Conservation (phyloP, 23 red algal genomes). For the Gracilaria gracilis region DNA sequence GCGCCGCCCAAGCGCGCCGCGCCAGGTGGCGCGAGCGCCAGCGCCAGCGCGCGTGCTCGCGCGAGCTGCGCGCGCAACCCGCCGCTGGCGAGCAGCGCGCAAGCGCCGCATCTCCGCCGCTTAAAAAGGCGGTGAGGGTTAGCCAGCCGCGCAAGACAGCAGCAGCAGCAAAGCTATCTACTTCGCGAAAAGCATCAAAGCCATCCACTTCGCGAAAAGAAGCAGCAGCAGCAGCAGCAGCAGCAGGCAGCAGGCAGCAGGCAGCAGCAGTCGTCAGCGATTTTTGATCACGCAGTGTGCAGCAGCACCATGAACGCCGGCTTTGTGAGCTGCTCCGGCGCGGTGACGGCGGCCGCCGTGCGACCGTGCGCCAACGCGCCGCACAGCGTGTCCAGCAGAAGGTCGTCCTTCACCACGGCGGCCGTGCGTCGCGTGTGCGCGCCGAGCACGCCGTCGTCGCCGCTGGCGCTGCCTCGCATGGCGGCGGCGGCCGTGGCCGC, state of each 20-base stretch:
- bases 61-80: neutral
- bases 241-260: neutral
- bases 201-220: too few species aligned
- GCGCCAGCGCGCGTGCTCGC: neutral
- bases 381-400: constrained; percentile 19
- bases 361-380: constrained; percentile 9
- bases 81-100: too few species aligned
- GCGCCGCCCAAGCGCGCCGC: neutral
- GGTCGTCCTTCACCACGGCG: constrained; percentile 18
- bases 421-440: constrained; percentile 46
- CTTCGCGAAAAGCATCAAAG: too few species aligned
- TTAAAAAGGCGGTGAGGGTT: too few species aligned
- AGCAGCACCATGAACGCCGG: constrained; percentile 42
- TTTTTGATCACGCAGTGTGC: neutral
- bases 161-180: too few species aligned
- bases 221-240: too few species aligned
- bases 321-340: constrained; percentile 50
- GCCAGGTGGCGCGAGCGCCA: neutral
- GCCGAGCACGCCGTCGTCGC: neutral
- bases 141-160: too few species aligned
- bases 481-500: constrained; percentile 63
- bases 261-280: neutral
- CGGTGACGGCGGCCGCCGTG: neutral
- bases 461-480: constrained; percentile 46
- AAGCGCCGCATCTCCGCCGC: neutral